Evolutionary conservation across 2,329 filamentous ascomycete species (phyloP).

Genomic region (Pestalotiopsis sp.): DNA sequence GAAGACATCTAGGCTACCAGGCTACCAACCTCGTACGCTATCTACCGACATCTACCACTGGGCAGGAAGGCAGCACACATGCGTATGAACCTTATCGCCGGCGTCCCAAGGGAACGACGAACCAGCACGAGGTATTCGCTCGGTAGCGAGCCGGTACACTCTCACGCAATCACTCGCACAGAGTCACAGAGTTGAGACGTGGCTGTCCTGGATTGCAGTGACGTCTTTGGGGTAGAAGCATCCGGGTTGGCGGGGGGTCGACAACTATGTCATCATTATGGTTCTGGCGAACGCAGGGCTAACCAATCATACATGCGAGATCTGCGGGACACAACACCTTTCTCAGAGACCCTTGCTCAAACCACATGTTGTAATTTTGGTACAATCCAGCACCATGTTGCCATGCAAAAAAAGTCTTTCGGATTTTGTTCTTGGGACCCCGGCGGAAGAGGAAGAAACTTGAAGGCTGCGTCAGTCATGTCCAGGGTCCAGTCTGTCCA

Average conservation of each 20-base stretch:
- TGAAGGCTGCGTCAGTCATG: too few relatives aligned
- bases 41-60: neutral
- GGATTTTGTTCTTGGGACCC: neutral
- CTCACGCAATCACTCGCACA: neutral
- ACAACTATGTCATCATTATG: conserved; percentile 11
- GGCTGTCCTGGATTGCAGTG: conserved; percentile 6
- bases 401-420: neutral
- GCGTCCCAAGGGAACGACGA: neutral
- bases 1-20: too few relatives aligned
- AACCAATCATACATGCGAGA: neutral
- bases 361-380: neutral
- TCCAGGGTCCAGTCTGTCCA: neutral
- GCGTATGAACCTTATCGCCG: neutral
- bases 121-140: neutral
- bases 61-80: neutral
- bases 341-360: neutral
- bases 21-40: too few relatives aligned
- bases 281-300: conserved; percentile 9
- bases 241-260: neutral
- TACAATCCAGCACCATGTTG: neutral
- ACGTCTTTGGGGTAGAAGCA: conserved; percentile 2
- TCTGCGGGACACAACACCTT: neutral
- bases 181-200: neutral
- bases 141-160: conserved; percentile 1
- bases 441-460: neutral